A percentile compares a stretch with the other conserved stretches of the same genome.
These are phyloP conservation scores for Apiospora aurea DNA, from an alignment of 2,329 filamentous ascomycete species.

Conservation along the genomic window DNA sequence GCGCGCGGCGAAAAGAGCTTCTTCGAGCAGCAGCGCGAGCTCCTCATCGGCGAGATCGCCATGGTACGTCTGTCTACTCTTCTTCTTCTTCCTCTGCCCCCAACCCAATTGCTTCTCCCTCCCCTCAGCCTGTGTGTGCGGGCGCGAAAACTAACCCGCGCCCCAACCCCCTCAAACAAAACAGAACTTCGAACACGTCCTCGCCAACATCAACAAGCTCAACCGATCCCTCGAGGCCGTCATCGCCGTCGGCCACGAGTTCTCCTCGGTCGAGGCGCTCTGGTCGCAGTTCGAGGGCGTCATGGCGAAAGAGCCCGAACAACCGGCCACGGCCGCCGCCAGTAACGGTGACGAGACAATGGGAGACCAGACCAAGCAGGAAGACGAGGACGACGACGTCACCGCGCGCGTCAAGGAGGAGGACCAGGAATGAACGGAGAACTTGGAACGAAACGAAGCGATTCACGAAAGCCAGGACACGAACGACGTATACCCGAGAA, in stretches of 20 bases:
- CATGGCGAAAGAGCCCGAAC: conserved; percentile 73
- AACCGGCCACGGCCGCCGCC: conserved; percentile 3
- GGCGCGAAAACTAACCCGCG: neutral
- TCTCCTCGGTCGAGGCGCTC: conserved; percentile 93
- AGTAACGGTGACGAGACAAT: conserved; percentile 36
- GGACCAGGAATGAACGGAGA: neutral
- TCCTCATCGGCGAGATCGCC: conserved; percentile 75
- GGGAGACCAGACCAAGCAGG: neutral
- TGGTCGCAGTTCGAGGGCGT: conserved; percentile 98
- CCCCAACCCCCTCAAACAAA: neutral
- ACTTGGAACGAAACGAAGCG: neutral
- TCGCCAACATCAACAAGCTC: conserved; percentile 94
- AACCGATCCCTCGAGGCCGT: conserved; percentile 93
- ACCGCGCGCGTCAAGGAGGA: conserved; percentile 33
- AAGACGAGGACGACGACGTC: conserved; percentile 26
- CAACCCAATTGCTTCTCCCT: neutral
- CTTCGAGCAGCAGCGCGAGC: conserved; percentile 79
- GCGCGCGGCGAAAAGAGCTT: conserved; percentile 62
- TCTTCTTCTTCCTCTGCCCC: neutral
- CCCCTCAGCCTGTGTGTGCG: neutral
- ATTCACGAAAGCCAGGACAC: neutral
- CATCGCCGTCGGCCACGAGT: conserved; percentile 94
- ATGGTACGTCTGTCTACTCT: conserved; percentile 56
- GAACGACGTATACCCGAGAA: too few species aligned
- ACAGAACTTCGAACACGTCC: conserved; percentile 83